phyloP scores from a whole-genome alignment of 192 early-diverging fungal species.

The Coemansia sp. region DNA sequence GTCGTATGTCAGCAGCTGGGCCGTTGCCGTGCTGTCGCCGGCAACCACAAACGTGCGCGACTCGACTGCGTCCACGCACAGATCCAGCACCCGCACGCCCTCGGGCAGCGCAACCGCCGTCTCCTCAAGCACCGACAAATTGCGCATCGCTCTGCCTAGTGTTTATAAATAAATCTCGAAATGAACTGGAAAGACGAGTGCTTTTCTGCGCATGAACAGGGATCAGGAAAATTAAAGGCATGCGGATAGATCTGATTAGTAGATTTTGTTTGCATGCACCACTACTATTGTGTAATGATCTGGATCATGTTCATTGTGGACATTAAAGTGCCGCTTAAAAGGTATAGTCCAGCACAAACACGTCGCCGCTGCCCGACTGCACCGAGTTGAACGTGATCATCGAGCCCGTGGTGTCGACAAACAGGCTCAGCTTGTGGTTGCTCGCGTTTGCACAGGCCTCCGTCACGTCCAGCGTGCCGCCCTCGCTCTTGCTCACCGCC shows the following conservation, averaged over 20 bases:
- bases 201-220: neutral
- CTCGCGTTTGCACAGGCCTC: conserved; percentile 17
- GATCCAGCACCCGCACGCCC: conserved; percentile 1
- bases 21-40: neutral
- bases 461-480: conserved; percentile 22
- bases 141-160: conserved; percentile 15
- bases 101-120: conserved; percentile 11
- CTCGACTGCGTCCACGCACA: conserved; percentile 1
- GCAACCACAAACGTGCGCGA: neutral
- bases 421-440: conserved; percentile 34
- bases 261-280: no score
- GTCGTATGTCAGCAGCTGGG: conserved; percentile 1
- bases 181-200: neutral
- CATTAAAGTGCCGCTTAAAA: no score
- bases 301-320: no score
- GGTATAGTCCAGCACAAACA: conserved; percentile 14
- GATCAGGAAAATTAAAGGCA: neutral
- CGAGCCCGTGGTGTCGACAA: conserved; percentile 24
- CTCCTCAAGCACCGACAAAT: conserved; percentile 18
- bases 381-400: conserved; percentile 35
- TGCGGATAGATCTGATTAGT: no score
- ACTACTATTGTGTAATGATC: no score
- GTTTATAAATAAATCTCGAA: neutral
- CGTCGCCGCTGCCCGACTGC: conserved; percentile 34
- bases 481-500: conserved; percentile 1